phyloP scores from a whole-genome alignment of 768 basidiomycete species.

The Tylopilus rubrobrunneus region DNA sequence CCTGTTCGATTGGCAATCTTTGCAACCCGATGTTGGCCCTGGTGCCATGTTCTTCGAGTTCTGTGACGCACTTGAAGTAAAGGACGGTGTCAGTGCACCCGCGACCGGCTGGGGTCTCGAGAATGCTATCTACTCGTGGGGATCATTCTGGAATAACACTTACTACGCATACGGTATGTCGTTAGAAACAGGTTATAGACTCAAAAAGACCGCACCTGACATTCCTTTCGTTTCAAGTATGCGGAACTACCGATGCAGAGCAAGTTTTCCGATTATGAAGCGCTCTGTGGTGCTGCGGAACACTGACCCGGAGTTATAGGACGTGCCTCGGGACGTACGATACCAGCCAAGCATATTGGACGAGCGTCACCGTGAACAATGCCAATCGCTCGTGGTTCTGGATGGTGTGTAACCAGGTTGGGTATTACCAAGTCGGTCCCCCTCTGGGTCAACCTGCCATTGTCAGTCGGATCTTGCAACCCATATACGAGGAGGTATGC shows the following conservation, averaged over 20 bases:
- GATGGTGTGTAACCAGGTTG: slow-evolving; percentile 73
- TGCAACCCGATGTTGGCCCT: slow-evolving; percentile 45
- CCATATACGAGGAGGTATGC: slow-evolving; percentile 26
- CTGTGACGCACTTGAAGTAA: slow-evolving; percentile 38
- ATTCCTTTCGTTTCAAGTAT: no score
- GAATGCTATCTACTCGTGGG: slow-evolving; percentile 40
- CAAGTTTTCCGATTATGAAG: no score
- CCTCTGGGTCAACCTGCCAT: slow-evolving; percentile 33
- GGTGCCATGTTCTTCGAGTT: slow-evolving; percentile 35
- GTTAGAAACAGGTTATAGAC: no score
- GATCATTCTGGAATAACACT: no score
- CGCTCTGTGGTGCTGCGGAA: no score
- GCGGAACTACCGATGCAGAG: no score
- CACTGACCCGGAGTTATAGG: slow-evolving; percentile 34
- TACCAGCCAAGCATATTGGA: slow-evolving; percentile 41
- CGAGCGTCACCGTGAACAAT: slow-evolving; percentile 51
- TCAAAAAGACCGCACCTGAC: no score
- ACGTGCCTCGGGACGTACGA: slow-evolving; percentile 25
- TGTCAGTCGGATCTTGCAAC: slow-evolving; percentile 32
- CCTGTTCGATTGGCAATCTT: no score
- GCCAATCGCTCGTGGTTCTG: slow-evolving; percentile 62
- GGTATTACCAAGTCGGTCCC: slow-evolving; percentile 43
- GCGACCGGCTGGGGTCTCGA: slow-evolving; percentile 54
- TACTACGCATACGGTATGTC: no score
- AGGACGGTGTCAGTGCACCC: slow-evolving; percentile 38